Percentiles rank a stretch among this genome's conserved stretches.
Evolutionary conservation across 2,329 filamentous ascomycete genomes (phyloP).

Genomic region (Aureobasidium sp.): DNA sequence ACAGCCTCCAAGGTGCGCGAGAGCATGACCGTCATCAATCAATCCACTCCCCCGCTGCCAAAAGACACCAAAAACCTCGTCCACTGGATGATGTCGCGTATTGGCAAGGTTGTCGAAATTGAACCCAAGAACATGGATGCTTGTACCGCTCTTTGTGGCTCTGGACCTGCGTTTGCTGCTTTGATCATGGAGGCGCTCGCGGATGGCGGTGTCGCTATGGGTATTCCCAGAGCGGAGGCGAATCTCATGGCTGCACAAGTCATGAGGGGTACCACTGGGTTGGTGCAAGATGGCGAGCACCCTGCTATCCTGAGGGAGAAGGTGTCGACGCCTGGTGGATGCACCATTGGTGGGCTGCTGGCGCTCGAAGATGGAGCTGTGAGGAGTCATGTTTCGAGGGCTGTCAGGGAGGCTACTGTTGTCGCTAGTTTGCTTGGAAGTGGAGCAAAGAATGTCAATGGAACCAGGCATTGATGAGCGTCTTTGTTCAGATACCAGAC

Average conservation of each 20-base stretch:
- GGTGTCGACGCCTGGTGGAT: constrained; percentile 68
- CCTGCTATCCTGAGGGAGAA: constrained; percentile 67
- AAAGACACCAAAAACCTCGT: constrained; percentile 48
- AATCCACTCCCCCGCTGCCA: constrained; percentile 49
- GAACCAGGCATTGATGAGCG: constrained; percentile 22
- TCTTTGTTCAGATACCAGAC: neutral
- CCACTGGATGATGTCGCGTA: constrained; percentile 67
- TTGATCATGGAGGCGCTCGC: constrained; percentile 66
- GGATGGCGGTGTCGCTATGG: constrained; percentile 72
- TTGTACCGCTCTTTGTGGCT: constrained; percentile 63
- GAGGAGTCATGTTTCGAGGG: constrained; percentile 56
- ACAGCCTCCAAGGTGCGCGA: constrained; percentile 70
- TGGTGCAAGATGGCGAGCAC: constrained; percentile 64
- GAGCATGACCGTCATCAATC: constrained; percentile 70
- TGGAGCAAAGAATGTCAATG: constrained; percentile 42
- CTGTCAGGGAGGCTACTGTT: constrained; percentile 61
- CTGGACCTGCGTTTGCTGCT: constrained; percentile 67
- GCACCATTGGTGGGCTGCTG: constrained; percentile 65
- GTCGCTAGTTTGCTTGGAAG: constrained; percentile 58
- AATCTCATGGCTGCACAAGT: constrained; percentile 70
- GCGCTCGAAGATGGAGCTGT: constrained; percentile 65
- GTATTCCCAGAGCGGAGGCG: constrained; percentile 62
- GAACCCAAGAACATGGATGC: constrained; percentile 62
- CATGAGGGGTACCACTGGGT: constrained; percentile 61
- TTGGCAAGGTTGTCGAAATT: constrained; percentile 61